Conservation (phyloP, 192 early-diverging fungal genomes). For the Rhizophagus sp. region DNA sequence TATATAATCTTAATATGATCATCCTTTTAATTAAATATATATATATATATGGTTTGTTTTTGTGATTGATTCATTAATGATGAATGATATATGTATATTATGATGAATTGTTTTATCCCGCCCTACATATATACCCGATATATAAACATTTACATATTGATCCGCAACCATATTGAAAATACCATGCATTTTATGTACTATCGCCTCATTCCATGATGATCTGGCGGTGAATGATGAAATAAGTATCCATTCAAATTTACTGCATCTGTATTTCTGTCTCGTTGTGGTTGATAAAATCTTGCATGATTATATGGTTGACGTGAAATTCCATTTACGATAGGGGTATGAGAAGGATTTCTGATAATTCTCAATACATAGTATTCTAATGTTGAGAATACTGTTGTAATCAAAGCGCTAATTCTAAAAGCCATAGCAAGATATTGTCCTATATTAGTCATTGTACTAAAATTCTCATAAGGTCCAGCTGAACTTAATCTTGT, state of each 20-base stretch:
- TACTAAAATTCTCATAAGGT: conserved; percentile 30
- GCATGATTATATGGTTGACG: not conserved
- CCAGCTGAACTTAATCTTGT: conserved; percentile 13
- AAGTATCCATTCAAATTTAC: not conserved
- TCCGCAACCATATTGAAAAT: not conserved
- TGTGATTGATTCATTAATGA: not conserved
- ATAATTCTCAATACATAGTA: conserved; percentile 25
- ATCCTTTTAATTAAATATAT: not conserved
- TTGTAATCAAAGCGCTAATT: conserved; percentile 1
- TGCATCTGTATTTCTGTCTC: not conserved
- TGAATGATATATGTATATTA: not conserved
- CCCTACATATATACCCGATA: not conserved
- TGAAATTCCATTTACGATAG: not conserved
- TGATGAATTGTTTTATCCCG: not conserved
- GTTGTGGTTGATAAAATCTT: not conserved
- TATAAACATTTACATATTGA: not conserved
- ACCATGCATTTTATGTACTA: not conserved
- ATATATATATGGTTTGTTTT: not conserved
- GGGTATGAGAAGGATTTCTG: not conserved
- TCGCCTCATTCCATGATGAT: not conserved
- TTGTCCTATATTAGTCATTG: conserved; percentile 6
- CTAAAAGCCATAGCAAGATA: conserved; percentile 19
- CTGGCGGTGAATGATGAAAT: not conserved
- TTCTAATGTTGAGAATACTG: conserved; percentile 17
- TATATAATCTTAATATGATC: not conserved